phyloP scores from a whole-genome alignment of 192 early-diverging fungal species.

The Entophlyctis luteolus region DNA sequence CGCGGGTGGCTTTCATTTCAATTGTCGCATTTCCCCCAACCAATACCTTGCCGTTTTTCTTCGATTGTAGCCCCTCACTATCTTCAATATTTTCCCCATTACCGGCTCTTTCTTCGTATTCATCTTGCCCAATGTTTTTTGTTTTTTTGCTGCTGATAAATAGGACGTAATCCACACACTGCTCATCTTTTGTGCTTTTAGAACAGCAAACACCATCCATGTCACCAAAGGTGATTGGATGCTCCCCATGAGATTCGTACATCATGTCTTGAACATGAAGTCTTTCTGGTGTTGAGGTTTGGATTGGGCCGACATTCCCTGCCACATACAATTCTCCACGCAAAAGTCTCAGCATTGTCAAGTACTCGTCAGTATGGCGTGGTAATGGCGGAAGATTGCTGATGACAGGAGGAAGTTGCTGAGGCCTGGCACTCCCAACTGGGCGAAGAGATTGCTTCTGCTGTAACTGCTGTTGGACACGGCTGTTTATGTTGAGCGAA shows the following conservation, averaged over 20 bases:
- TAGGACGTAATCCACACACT: no score
- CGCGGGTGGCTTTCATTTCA: conserved; percentile 5
- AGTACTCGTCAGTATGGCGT: conserved; percentile 36
- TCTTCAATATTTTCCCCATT: no score
- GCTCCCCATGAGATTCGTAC: conserved; percentile 56
- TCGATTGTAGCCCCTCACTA: no score
- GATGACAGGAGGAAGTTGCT: no score
- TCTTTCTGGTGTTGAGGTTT: conserved; percentile 4
- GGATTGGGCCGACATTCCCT: neutral
- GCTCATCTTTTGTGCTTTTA: no score
- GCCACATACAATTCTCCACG: conserved; percentile 21
- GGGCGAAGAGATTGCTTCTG: no score
- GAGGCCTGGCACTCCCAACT: no score
- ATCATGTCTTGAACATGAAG: conserved; percentile 49
- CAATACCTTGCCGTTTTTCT: no score
- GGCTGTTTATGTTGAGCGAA: conserved; percentile 69
- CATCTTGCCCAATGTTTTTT: no score
- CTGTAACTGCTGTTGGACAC: conserved; percentile 12
- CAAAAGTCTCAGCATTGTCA: conserved; percentile 25
- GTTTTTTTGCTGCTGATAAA: no score
- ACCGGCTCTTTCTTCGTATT: no score
- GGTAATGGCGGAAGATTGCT: no score
- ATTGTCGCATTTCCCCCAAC: neutral
- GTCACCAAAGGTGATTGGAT: conserved; percentile 80
- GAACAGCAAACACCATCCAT: conserved; percentile 26